Base-by-base conservation (phyloP, 352 stramenopile species). In the Phytophthora fragariaefolia region DNA sequence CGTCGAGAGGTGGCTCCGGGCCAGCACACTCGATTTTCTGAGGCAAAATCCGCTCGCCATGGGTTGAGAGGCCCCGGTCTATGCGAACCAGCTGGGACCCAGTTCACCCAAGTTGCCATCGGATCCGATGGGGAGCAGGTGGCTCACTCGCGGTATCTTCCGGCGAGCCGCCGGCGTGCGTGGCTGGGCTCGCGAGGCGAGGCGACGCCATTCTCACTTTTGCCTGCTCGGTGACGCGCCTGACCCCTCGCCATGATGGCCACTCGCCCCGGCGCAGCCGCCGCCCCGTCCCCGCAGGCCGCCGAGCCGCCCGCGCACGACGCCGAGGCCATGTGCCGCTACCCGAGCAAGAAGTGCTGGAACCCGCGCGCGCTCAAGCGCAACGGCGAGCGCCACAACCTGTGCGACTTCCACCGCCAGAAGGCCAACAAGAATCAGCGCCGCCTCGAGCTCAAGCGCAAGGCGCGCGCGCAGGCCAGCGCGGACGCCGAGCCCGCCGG, bases 351-450 rank as follows among this genome's bases (percentile, higher is more conserved):
- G 47, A 74, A 75, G n/a, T 88, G 79, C 52, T 72, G 30, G 45
- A 75, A 73, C 40, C 43, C 22, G 27, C 79, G 79, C 53, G 74
- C 74, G 17, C 49, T 82, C 28, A 87, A 87, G 36, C 71, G 67
- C 56, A 82, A 79, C 47, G 74, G 66, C 17, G 63, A 85, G 23
- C 73, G 71, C 32, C 83, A 91, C 56, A 82, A 83, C 20, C 65
- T 89, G 18, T 91, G 83, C 56, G 71, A 88, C 20, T 66, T 80
- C 48, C 83, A 91, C 56, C 80, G 83, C 28, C 60, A 73, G n/a
- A 85, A 88, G 54, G 79, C 82, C 48, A 91, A 90, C 63, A 73
- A 76, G 52, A 90, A 91, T 75, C 85, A 93, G 69, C 82, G 82
- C 18, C 74, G 73, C 6, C 74, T 86, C 10, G 76, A 91, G 58